phyloP scores from a whole-genome alignment of 306 rosid species.

The Casuarina cunninghamiana region DNA sequence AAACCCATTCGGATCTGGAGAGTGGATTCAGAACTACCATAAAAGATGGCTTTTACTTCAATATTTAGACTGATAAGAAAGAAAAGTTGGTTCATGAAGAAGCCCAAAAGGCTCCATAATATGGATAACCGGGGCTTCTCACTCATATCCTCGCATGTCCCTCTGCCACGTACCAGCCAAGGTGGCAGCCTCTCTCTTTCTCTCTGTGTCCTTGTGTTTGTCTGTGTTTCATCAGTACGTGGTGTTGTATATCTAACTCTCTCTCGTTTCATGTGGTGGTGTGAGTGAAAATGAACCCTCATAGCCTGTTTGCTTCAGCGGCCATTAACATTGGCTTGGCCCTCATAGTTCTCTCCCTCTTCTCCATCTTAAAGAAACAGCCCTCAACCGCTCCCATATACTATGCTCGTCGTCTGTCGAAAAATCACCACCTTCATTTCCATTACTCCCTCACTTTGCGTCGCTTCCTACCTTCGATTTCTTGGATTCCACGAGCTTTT shows the following conservation, averaged over 20 bases:
- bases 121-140: too few relatives aligned
- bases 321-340: slow-evolving; percentile 80
- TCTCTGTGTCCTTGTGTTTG: background rate
- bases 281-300: slow-evolving; percentile 47
- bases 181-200: slow-evolving; percentile 18
- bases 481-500: slow-evolving; percentile 66
- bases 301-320: slow-evolving; percentile 77
- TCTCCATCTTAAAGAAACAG: slow-evolving; percentile 77
- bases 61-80: too few relatives aligned
- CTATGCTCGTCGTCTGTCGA: slow-evolving; percentile 68
- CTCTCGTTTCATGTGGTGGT: background rate
- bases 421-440: slow-evolving; percentile 24
- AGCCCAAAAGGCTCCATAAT: too few relatives aligned
- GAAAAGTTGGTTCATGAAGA: too few relatives aligned
- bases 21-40: too few relatives aligned
- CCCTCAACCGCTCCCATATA: slow-evolving; percentile 65
- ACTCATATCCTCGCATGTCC: background rate
- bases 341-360: slow-evolving; percentile 60
- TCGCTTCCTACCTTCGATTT: slow-evolving; percentile 64
- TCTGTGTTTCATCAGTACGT: background rate
- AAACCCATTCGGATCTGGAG: too few relatives aligned
- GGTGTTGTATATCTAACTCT: too few relatives aligned
- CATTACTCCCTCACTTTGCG: slow-evolving; percentile 21
- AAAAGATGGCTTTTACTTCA: too few relatives aligned
- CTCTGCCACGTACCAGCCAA: slow-evolving; percentile 45